Conservation (phyloP, 306 rosid species). For the Bauhinia variegata region DNA sequence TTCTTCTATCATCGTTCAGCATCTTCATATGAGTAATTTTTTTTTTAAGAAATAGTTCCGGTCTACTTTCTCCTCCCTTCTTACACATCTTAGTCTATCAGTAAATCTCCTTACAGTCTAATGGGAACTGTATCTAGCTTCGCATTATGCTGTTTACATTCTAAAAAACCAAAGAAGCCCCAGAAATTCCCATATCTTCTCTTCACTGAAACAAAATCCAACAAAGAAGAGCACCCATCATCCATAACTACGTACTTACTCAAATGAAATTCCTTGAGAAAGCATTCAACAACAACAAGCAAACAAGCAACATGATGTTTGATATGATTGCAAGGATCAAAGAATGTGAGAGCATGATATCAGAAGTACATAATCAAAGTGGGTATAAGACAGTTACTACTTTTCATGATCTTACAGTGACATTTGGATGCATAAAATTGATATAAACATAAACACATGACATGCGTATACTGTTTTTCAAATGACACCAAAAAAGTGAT, state of each 20-base stretch:
- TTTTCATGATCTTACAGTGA: constrained; percentile 19
- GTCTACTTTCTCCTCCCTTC: not conserved
- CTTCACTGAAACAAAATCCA: not conserved
- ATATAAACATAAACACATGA: not conserved
- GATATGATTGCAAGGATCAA: not conserved
- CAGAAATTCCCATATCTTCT: constrained; percentile 6
- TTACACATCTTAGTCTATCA: not conserved
- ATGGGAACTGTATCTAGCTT: constrained; percentile 1
- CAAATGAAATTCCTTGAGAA: constrained; percentile 14
- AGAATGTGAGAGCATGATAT: constrained; percentile 9
- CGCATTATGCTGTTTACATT: not conserved
- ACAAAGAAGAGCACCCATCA: not conserved
- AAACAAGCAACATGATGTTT: not conserved
- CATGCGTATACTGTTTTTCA: not conserved
- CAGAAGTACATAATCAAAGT: constrained; percentile 12
- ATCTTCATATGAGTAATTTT: not conserved
- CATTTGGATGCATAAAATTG: not conserved
- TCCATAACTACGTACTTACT: not conserved
- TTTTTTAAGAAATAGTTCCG: not conserved
- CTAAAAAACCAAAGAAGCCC: constrained; percentile 2
- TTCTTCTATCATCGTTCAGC: not conserved
- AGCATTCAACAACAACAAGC: constrained; percentile 13
- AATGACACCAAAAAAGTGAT: not conserved
- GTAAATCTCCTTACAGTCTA: constrained; percentile 2
- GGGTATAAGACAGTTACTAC: constrained; percentile 3